Percentiles rank a stretch among this genome's conserved stretches.
Conservation (phyloP, 345 rosid species). For the Mercurialis annua region DNA sequence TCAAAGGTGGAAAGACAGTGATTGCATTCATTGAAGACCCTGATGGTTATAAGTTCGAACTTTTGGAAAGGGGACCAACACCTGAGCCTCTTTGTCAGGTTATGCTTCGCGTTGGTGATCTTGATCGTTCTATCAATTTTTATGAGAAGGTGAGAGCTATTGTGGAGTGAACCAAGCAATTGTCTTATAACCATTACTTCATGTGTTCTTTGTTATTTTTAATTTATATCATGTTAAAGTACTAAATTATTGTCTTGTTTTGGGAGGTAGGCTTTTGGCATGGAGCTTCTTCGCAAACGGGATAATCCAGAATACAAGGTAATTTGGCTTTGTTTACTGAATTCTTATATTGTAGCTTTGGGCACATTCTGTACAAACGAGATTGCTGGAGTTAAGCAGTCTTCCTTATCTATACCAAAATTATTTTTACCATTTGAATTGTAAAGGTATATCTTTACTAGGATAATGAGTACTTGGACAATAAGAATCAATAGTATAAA, state of each 20-base stretch:
- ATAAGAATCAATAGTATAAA: not conserved
- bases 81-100: conserved; percentile 99
- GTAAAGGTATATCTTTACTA: too few species aligned
- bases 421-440: not conserved
- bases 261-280: conserved; percentile 76
- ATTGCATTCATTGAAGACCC: conserved; percentile 97
- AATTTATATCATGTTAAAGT: not conserved
- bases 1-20: conserved; percentile 84
- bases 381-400: not conserved
- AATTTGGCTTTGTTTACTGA: conserved; percentile 12
- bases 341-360: not conserved
- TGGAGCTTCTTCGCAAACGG: conserved; percentile 88
- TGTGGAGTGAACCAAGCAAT: conserved; percentile 6
- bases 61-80: conserved; percentile 93
- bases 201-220: not conserved
- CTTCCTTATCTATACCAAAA: too few species aligned
- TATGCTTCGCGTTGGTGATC: conserved; percentile 99
- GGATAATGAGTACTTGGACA: not conserved
- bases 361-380: not conserved
- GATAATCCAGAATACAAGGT: conserved; percentile 98
- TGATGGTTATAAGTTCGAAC: conserved; percentile 96
- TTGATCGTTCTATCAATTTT: conserved; percentile 79
- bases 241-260: conserved; percentile 16
- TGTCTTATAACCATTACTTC: not conserved
- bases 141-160: conserved; percentile 72